Conservation (phyloP, 257 asterid genomes). For the Striga asiatica region DNA sequence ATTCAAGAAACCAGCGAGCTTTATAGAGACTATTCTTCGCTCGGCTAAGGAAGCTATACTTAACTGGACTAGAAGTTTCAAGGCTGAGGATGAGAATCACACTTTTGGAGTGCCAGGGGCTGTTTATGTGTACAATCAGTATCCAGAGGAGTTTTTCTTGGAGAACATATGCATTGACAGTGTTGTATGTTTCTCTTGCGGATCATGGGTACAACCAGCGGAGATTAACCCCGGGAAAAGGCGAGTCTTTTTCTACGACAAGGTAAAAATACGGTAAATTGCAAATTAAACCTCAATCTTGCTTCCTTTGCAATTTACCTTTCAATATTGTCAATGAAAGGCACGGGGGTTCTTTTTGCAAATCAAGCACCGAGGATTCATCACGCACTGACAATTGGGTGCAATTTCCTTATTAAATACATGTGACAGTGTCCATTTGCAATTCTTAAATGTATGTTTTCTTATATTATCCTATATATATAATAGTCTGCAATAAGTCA, state of each 20-base stretch:
- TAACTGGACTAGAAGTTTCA: neutral
- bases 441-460: too few relatives aligned
- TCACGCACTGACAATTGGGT: too few relatives aligned
- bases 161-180: neutral
- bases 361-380: too few relatives aligned
- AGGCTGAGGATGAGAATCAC: neutral
- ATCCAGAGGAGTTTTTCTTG: slow-evolving; percentile 9
- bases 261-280: slow-evolving; percentile 12
- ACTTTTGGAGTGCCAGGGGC: slow-evolving; percentile 12
- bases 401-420: too few relatives aligned
- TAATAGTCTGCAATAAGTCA: too few relatives aligned
- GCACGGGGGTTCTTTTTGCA: too few relatives aligned
- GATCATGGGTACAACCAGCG: slow-evolving; percentile 12
- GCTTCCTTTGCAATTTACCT: too few relatives aligned
- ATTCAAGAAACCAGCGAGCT: neutral
- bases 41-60: slow-evolving; percentile 1
- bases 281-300: too few relatives aligned
- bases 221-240: neutral
- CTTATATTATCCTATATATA: too few relatives aligned
- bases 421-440: too few relatives aligned
- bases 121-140: neutral
- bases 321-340: too few relatives aligned
- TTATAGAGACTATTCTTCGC: neutral
- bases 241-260: slow-evolving; percentile 9
- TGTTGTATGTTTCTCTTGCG: slow-evolving; percentile 4